Percentiles rank a stretch among this genome's conserved stretches.
Conservation (phyloP, 108 stramenopile species). For the Nitzschia inconspicua region DNA sequence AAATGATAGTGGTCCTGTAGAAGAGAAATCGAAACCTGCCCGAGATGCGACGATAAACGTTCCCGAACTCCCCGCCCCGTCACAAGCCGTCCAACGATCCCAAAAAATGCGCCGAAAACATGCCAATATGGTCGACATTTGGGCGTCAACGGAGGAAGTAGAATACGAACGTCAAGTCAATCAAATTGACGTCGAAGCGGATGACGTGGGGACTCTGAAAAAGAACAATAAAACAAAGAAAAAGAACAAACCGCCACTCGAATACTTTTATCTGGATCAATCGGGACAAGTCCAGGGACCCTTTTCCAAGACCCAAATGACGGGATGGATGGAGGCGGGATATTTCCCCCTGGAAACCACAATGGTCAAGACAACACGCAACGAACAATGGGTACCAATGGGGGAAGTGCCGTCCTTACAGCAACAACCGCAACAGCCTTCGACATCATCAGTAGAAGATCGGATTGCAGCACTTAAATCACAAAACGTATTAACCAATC, state of each 20-base stretch:
- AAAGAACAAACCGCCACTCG: constrained; percentile 28
- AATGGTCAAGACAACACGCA: constrained; percentile 23
- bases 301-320: constrained; percentile 49
- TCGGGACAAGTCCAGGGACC: constrained; percentile 72
- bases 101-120: not conserved
- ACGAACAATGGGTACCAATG: constrained; percentile 20
- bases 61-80: constrained; percentile 57
- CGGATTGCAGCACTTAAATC: constrained; percentile 29
- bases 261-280: constrained; percentile 69
- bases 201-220: constrained; percentile 16
- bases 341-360: constrained; percentile 45
- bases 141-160: constrained; percentile 85
- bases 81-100: constrained; percentile 51
- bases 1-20: not conserved
- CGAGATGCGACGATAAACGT: not conserved
- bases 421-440: not conserved
- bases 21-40: not conserved
- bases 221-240: constrained; percentile 17
- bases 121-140: constrained; percentile 61
- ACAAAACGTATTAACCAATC: constrained; percentile 1
- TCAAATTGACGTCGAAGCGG: constrained; percentile 48
- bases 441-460: constrained; percentile 18
- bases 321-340: constrained; percentile 63
- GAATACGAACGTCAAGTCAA: constrained; percentile 58
- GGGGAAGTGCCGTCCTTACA: constrained; percentile 17